Evolutionary conservation across 495 filamentous ascomycete species (phyloP).

Genomic region (Penicillium daleae): DNA sequence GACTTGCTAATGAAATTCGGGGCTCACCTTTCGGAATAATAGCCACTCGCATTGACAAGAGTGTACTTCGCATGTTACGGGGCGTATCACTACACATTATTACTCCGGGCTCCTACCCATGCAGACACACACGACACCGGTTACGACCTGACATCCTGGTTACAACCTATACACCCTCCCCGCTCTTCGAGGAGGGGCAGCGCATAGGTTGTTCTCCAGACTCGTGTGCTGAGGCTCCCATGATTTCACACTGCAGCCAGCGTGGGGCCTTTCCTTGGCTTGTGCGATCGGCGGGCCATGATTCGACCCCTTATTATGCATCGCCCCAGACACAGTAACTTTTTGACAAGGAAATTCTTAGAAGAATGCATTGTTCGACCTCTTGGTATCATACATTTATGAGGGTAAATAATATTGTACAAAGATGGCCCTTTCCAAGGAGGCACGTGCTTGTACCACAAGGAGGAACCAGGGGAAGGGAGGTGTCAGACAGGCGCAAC

Average conservation of each 20-base stretch:
- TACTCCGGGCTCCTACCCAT: neutral
- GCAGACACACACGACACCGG: neutral
- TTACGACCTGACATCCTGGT: neutral
- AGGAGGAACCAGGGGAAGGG: neutral
- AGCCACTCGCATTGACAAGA: no score
- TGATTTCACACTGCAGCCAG: constrained; percentile 26
- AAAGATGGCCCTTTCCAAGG: neutral
- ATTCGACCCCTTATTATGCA: constrained; percentile 16
- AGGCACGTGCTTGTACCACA: constrained; percentile 11
- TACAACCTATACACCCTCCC: neutral
- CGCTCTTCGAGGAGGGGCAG: neutral
- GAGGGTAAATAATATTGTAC: constrained; percentile 5
- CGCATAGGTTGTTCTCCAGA: neutral
- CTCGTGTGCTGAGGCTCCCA: constrained; percentile 19
- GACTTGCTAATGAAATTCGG: neutral
- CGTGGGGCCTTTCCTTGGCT: constrained; percentile 22
- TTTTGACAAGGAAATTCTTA: constrained; percentile 1
- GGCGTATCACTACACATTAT: neutral
- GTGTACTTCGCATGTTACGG: neutral
- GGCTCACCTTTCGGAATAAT: neutral
- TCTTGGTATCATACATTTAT: constrained; percentile 19
- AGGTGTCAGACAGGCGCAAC: neutral
- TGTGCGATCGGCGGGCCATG: constrained; percentile 27
- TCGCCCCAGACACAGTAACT: neutral
- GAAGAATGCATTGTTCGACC: constrained; percentile 10